Percentiles rank a stretch among this genome's conserved stretches.
Conservation (phyloP, 1,139 yeast species). For the Blastobotrys elegans region DNA sequence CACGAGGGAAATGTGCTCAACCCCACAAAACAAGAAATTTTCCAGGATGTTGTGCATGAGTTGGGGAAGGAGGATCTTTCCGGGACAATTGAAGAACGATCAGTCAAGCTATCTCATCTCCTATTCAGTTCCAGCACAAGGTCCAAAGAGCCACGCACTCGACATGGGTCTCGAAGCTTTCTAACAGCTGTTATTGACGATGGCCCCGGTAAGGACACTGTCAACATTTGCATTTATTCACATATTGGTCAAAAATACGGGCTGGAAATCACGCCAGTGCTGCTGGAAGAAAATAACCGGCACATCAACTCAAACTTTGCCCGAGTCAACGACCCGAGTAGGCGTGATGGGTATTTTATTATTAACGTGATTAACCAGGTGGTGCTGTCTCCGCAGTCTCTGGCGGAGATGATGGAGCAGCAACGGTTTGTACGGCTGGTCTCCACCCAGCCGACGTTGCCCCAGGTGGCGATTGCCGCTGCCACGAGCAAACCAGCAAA, state of each 20-base stretch:
- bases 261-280: conserved; percentile 13
- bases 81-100: conserved; percentile 6
- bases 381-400: conserved; percentile 8
- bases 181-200: conserved; percentile 13
- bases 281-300: conserved; percentile 12
- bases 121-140: conserved; percentile 8
- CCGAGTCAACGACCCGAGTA: conserved; percentile 14
- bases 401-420: conserved; percentile 13
- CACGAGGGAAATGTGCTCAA: conserved; percentile 11
- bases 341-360: conserved; percentile 14
- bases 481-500: conserved; percentile 3
- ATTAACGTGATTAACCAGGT: conserved; percentile 14
- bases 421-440: conserved; percentile 12
- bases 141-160: too few species aligned
- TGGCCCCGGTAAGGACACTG: conserved; percentile 14
- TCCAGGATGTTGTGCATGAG: conserved; percentile 9
- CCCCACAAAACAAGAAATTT: conserved; percentile 12
- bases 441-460: conserved; percentile 8
- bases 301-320: conserved; percentile 15
- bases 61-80: background rate
- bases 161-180: conserved; percentile 1
- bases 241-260: conserved; percentile 14
- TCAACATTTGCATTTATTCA: conserved; percentile 14
- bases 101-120: conserved; percentile 5
- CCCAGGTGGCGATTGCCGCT: conserved; percentile 7